Evolutionary conservation across 2,329 filamentous ascomycete genomes (phyloP), one percentile per base, ranked within the genome.

Genomic region (Diaporthe citrichinensis): DNA sequence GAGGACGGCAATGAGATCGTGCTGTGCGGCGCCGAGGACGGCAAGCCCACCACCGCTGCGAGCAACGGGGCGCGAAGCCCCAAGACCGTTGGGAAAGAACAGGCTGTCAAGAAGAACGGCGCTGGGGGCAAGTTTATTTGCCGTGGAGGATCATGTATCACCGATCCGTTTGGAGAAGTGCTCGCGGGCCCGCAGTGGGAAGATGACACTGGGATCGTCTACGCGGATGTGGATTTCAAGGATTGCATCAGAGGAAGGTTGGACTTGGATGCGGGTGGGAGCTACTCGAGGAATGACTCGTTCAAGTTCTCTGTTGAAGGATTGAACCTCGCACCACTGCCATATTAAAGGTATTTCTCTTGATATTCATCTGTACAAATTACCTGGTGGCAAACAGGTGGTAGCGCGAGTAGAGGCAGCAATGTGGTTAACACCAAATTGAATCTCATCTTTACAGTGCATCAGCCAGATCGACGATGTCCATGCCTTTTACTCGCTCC

Each of bases 111-210:
- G 51, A 62, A 78, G 61, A 77, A 78, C 17, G 84, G 82, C 15
- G 85, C 88, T 20, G 77, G 23, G 20, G 75, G 3, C 69, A 86
- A 87, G 15, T 95, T 91, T 80, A 82, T 93, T 20, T 95, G 89
- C 17, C 90, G 93, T 10, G 96, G 96, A 31, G 96, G 96, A 0
- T 97, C 95, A 0, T 94, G 92, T 80, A 96, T 98, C 78, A 87
- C 97, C 36, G 92, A 91, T 14, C 95, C 96, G 0, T 87, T 93
- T 57, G 96, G 96, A 0, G 90, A 96, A n/a, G 91, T 96, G 0
- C 84, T 98, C 1, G 91, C 91, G 1, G 95, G 94, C 0, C 96
- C 96, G 0, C 86, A 97, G 75, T 98, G 95, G 95, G 94, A 98
- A 76, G 92, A 96, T 76, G 84, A 93, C 73, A 88, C 91, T 5